Evolutionary conservation across 768 basidiomycete genomes (phyloP).

Genomic region (Russula earlei): DNA sequence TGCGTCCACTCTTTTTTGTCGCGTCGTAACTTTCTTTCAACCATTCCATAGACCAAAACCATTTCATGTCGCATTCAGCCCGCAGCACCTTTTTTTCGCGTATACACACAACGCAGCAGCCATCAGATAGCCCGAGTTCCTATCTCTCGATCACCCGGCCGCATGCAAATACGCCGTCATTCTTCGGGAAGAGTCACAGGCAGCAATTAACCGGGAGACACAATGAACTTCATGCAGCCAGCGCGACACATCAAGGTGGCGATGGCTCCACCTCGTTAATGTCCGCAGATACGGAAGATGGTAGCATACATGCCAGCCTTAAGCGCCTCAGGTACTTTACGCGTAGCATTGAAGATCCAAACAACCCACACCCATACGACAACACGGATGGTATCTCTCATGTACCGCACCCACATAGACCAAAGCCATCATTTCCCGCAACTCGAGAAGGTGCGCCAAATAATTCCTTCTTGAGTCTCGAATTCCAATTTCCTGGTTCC

Average conservation of each 20-base stretch:
- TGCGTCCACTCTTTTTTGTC: not conserved
- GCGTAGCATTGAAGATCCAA: not conserved
- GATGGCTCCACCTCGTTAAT: not conserved
- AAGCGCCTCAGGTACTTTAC: not conserved
- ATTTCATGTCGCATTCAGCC: not conserved
- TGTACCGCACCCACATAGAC: not conserved
- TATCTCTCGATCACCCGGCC: not conserved
- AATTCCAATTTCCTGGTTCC: not conserved
- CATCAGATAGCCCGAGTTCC: not conserved
- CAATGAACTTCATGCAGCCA: not conserved
- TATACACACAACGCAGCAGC: constrained; percentile 1
- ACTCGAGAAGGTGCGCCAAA: not conserved
- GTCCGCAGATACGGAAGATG: not conserved
- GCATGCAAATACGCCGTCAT: constrained; percentile 1
- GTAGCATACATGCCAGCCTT: constrained; percentile 12
- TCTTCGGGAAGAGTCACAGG: constrained; percentile 9
- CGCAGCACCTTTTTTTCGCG: constrained; percentile 8
- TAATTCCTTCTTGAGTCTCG: not conserved
- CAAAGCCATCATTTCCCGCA: not conserved
- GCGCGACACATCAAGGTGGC: not conserved
- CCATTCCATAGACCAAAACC: not conserved
- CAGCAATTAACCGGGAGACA: not conserved
- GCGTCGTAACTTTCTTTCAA: not conserved
- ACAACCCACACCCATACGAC: not conserved
- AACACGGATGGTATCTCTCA: not conserved